Percentiles rank a stretch among this genome's conserved stretches.
Conservation (phyloP, 2,329 filamentous ascomycete species). For the Trichoderma asperellum region DNA sequence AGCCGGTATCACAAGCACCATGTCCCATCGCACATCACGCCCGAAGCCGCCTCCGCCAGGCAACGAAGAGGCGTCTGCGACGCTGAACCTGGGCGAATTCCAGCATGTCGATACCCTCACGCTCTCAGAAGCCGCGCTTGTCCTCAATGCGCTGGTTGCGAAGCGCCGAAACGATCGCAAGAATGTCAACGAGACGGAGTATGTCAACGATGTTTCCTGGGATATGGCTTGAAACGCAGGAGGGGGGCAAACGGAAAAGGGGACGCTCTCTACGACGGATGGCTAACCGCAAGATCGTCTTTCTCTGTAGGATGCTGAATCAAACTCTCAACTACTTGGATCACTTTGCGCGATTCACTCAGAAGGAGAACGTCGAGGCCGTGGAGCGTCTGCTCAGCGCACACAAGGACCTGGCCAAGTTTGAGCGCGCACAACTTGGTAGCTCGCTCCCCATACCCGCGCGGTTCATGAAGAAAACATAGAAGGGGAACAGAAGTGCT, state of each 20-base stretch:
- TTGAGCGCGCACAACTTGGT: conserved; percentile 93
- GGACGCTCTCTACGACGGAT: neutral
- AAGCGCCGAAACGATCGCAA: conserved; percentile 80
- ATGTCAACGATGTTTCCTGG: conserved; percentile 42
- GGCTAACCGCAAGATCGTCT: neutral
- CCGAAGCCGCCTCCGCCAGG: conserved; percentile 70
- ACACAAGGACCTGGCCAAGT: conserved; percentile 81
- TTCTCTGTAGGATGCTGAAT: conserved; percentile 65
- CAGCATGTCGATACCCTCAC: conserved; percentile 89
- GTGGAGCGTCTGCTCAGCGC: conserved; percentile 84
- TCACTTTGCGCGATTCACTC: conserved; percentile 93
- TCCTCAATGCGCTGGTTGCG: conserved; percentile 86
- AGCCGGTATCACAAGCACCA: neutral
- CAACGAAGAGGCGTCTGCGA: conserved; percentile 84
- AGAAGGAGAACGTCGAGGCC: conserved; percentile 92
- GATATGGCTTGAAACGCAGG: neutral
- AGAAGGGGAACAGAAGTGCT: neutral
- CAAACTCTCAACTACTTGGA: conserved; percentile 94
- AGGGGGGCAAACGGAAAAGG: neutral
- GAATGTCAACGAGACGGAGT: conserved; percentile 84
- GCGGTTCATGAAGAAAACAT: neutral
- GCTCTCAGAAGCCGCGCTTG: conserved; percentile 85
- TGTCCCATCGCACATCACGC: conserved; percentile 56
- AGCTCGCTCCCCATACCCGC: conserved; percentile 36
- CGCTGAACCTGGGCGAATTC: conserved; percentile 90